These are phyloP conservation scores for Micractinium conductrix DNA, from an alignment of 139 green algal species.

Conservation along the genomic window DNA sequence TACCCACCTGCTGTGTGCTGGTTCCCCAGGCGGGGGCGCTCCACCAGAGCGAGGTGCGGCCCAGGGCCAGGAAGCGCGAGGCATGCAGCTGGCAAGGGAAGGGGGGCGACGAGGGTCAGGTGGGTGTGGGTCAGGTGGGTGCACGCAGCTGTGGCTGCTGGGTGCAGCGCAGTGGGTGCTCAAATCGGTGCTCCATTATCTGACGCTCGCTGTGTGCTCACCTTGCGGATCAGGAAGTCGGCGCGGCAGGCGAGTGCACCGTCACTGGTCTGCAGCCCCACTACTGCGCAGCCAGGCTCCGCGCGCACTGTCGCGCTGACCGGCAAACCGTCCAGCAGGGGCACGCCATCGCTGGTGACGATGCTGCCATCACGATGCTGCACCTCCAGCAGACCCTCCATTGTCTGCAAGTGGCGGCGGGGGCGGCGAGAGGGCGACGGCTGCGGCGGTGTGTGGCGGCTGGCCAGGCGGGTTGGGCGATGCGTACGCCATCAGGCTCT, in stretches of 20 bases:
- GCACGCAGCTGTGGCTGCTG: neutral
- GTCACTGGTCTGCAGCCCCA: neutral
- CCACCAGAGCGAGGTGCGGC: conserved; percentile 85
- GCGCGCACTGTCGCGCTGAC: conserved; percentile 89
- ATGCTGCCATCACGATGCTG: neutral
- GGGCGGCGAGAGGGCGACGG: no score
- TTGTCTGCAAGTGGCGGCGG: neutral
- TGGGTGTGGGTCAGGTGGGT: neutral
- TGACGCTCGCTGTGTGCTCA: neutral
- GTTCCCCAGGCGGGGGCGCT: conserved; percentile 92
- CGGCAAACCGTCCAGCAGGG: conserved; percentile 81
- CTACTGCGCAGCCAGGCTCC: conserved; percentile 13
- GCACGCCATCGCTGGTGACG: conserved; percentile 36
- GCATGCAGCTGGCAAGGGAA: neutral
- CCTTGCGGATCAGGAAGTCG: neutral
- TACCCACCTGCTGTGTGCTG: conserved; percentile 31
- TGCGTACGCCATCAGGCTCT: no score
- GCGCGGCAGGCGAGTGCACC: no score
- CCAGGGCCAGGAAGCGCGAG: conserved; percentile 49
- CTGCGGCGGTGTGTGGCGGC: neutral
- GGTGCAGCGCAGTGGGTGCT: no score
- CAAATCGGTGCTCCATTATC: neutral
- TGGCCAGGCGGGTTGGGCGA: no score
- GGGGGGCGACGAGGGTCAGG: neutral
- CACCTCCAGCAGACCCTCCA: neutral